Conservation (phyloP, 1,284 basidiomycete species). For the Ceratobasidium sp. region DNA sequence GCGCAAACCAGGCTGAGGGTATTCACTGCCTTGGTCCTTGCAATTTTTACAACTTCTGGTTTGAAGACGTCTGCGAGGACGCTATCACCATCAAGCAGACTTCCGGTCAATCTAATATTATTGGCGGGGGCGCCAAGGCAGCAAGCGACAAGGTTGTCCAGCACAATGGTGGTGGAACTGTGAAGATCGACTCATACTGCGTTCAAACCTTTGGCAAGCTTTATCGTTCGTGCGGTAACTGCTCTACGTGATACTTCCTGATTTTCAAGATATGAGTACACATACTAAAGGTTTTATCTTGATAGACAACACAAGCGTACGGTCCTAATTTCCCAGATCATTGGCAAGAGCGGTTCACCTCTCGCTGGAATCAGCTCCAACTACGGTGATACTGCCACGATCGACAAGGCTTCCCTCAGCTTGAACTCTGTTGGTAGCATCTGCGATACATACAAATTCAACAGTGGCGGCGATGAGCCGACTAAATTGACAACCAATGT, state of each 20-base stretch:
- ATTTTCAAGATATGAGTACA: not conserved
- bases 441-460: slow-evolving; percentile 34
- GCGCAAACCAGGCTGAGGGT: slow-evolving; percentile 54
- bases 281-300: not conserved
- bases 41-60: slow-evolving; percentile 49
- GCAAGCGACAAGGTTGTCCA: slow-evolving; percentile 41
- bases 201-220: slow-evolving; percentile 38
- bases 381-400: slow-evolving; percentile 36
- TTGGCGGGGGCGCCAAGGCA: slow-evolving; percentile 35
- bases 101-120: slow-evolving; percentile 28
- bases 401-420: slow-evolving; percentile 10
- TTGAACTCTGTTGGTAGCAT: slow-evolving; percentile 1
- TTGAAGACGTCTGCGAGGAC: slow-evolving; percentile 40
- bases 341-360: not conserved
- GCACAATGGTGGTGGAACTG: slow-evolving; percentile 37
- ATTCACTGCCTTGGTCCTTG: slow-evolving; percentile 49
- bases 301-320: slow-evolving; percentile 43
- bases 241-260: slow-evolving; percentile 7
- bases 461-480: slow-evolving; percentile 28
- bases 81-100: slow-evolving; percentile 41
- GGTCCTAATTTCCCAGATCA: slow-evolving; percentile 45
- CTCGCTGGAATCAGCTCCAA: slow-evolving; percentile 39
- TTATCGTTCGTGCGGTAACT: slow-evolving; percentile 40
- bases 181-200: slow-evolving; percentile 34
- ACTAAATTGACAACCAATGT: slow-evolving; percentile 25